Conservation (phyloP, 1,139 yeast species). For the Yamadazyma sp. region DNA sequence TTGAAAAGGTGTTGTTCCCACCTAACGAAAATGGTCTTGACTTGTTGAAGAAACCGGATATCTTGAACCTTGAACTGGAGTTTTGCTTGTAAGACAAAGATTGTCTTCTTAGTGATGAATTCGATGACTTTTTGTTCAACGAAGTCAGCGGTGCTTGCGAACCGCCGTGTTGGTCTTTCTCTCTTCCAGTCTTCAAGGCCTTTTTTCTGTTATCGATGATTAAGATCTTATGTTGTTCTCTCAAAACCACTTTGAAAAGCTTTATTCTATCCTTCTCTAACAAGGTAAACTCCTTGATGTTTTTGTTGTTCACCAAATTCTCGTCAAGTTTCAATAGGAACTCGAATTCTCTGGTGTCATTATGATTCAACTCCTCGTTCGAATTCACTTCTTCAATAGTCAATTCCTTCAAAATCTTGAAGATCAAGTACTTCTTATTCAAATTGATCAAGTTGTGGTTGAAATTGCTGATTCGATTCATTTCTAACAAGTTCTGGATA, state of each 20-base stretch:
- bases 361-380: slow-evolving; percentile 24
- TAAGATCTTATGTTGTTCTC: slow-evolving; percentile 37
- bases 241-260: slow-evolving; percentile 33
- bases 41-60: slow-evolving; percentile 44
- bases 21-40: slow-evolving; percentile 32
- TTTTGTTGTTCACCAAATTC: slow-evolving; percentile 28
- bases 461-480: slow-evolving; percentile 38
- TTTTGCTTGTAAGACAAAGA: slow-evolving; percentile 44
- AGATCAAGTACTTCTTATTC: slow-evolving; percentile 44
- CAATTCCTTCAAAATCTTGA: slow-evolving; percentile 42
- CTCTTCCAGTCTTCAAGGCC: slow-evolving; percentile 20
- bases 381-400: slow-evolving; percentile 34
- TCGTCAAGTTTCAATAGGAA: slow-evolving; percentile 46
- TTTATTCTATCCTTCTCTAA: slow-evolving; percentile 28
- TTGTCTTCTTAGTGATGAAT: slow-evolving; percentile 38
- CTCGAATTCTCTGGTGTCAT: slow-evolving; percentile 47
- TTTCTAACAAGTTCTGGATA: slow-evolving; percentile 42
- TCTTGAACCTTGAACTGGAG: slow-evolving; percentile 39
- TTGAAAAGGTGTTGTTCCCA: slow-evolving; percentile 10
- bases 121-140: slow-evolving; percentile 33
- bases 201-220: slow-evolving; percentile 37
- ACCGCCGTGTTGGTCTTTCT: background rate
- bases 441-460: slow-evolving; percentile 31
- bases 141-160: slow-evolving; percentile 10
- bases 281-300: slow-evolving; percentile 27